These are phyloP conservation scores for Boletus insuetus DNA, from an alignment of 768 basidiomycete genomes.

Conservation along the genomic window DNA sequence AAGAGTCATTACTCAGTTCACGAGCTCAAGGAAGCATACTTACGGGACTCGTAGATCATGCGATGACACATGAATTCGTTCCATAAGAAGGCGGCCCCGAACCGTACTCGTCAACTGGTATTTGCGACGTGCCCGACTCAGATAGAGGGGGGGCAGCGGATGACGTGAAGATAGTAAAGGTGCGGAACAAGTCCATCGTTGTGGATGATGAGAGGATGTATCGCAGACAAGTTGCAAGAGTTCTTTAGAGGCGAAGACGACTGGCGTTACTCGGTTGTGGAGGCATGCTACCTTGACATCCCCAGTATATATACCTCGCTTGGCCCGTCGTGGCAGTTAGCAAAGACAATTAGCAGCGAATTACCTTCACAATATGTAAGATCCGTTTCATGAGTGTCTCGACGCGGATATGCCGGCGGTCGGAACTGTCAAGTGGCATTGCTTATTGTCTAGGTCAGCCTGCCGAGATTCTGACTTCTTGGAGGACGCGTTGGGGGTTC, in stretches of 20 bases:
- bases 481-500: neutral
- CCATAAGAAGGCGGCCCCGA: no score
- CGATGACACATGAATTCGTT: slow-evolving; percentile 9
- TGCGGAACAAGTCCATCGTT: slow-evolving; percentile 20
- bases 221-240: slow-evolving; percentile 5
- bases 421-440: neutral
- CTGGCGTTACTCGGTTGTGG: neutral
- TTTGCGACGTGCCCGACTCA: neutral
- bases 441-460: slow-evolving; percentile 20
- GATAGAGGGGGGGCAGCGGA: neutral
- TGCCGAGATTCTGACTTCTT: neutral
- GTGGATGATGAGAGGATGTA: slow-evolving; percentile 1
- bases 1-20: neutral
- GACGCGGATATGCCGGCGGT: slow-evolving; percentile 2
- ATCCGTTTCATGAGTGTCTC: neutral
- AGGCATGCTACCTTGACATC: neutral
- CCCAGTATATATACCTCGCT: slow-evolving; percentile 13
- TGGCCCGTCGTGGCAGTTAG: neutral
- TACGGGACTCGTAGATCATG: slow-evolving; percentile 15
- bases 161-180: neutral
- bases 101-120: slow-evolving; percentile 11
- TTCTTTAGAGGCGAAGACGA: slow-evolving; percentile 5
- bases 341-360: slow-evolving; percentile 16
- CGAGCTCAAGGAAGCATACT: neutral
- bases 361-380: neutral